Evolutionary conservation across 2,329 filamentous ascomycete species (phyloP), one percentile per base, ranked within the genome.

Genomic region (Thielaviopsis cerberus): DNA sequence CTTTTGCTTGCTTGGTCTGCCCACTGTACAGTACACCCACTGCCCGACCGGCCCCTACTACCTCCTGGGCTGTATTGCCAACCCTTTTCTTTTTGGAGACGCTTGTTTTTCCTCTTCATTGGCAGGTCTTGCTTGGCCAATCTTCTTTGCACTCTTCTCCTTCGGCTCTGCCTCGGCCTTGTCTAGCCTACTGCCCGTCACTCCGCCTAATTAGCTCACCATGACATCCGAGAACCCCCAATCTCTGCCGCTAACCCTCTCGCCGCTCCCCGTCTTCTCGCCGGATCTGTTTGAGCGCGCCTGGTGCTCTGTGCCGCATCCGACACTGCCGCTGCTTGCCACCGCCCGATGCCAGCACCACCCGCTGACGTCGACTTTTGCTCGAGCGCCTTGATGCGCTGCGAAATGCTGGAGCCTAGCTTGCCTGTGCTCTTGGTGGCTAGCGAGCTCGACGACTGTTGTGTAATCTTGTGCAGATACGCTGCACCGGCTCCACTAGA

Each of bases 351-450:
- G 57, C 55, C n/a, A 45, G 23, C 23, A 30, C 15, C 15, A 26
- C 60, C 20, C 54, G 25, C 8, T 20, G 26, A 62, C 10, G 76
- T 70, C 60, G 83, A 77, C 63, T 92, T 77, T 69, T 88, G 90
- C 67, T 95, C 87, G 57, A 98, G 74, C 6, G 90, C 89, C 69
- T 95, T 94, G 68, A 83, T 97, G 50, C 92, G 84, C 68, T 91
- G 88, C 2, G 91, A 94, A 61, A 98, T 96, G 64, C 88, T 89
- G 8, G 86, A 89, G 7, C 88, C 90, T 24, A 97, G 79, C 65
- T 87, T 92, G 63, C 83, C 77, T 68, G 90, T 94, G 58, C 67
- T 69, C 67, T 86, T 88, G 3, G 79, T 74, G 53, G 76, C 72
- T 54, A 84, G 66, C 55, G 76, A 76, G 15, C 69, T 69, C 51